Percentiles rank a stretch among this genome's conserved stretches.
These are phyloP conservation scores for Gnetum montanum DNA, from an alignment of 75 land plant species.

Conservation along the genomic window DNA sequence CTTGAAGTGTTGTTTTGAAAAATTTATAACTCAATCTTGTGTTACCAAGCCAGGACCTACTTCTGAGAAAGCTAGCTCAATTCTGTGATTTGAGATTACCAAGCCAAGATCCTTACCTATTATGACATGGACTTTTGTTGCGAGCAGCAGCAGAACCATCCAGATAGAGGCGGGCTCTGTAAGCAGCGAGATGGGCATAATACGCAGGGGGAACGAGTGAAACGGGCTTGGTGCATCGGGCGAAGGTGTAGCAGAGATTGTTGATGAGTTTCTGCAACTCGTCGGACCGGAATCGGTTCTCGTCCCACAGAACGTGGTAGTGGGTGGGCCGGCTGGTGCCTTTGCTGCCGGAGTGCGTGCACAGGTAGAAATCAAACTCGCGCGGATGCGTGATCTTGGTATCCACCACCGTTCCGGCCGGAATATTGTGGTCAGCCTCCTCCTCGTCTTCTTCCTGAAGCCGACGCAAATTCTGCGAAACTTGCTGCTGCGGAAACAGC, in stretches of 20 bases:
- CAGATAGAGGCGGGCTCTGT: conserved; percentile 74
- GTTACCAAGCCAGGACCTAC: conserved; percentile 24
- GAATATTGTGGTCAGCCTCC: conserved; percentile 56
- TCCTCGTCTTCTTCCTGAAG: conserved; percentile 6
- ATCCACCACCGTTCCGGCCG: conserved; percentile 93
- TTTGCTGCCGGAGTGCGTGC: conserved; percentile 82
- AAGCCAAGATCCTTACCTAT: too few relatives aligned
- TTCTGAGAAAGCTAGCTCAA: too few relatives aligned
- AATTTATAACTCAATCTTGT: not conserved
- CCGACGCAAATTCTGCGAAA: too few relatives aligned
- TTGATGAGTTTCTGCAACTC: conserved; percentile 73
- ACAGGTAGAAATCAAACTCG: conserved; percentile 89
- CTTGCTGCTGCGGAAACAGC: not conserved
- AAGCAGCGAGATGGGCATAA: conserved; percentile 89
- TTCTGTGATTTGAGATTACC: too few relatives aligned
- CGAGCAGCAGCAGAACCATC: conserved; percentile 14
- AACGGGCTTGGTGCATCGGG: conserved; percentile 79
- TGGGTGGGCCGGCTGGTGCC: conserved; percentile 96
- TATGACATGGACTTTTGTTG: conserved; percentile 5
- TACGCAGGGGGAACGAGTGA: conserved; percentile 86
- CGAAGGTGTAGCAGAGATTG: conserved; percentile 76
- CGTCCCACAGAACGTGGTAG: conserved; percentile 85
- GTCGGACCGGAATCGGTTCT: conserved; percentile 67
- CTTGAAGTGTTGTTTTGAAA: conserved; percentile 3
- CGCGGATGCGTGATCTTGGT: conserved; percentile 76